These are phyloP conservation scores for Nitzschia sp. DNA, from an alignment of 108 stramenopile species.

Conservation along the genomic window DNA sequence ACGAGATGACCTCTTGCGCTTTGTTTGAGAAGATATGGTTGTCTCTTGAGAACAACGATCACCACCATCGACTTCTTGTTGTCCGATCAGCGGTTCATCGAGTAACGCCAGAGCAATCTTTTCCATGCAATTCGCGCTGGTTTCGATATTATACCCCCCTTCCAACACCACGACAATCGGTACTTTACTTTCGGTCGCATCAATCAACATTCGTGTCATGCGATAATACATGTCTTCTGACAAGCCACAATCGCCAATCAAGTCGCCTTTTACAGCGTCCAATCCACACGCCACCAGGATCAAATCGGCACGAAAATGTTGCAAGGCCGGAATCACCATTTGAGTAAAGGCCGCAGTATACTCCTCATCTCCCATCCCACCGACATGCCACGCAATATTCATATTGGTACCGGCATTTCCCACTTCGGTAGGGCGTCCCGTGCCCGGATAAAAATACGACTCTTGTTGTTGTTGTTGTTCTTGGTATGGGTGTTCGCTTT, in stretches of 20 bases:
- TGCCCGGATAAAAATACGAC: constrained; percentile 46
- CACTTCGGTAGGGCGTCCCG: constrained; percentile 46
- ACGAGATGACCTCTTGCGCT: not conserved
- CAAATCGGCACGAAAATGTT: constrained; percentile 32
- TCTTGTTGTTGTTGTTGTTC: not conserved
- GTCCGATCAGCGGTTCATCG: constrained; percentile 4
- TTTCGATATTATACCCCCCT: constrained; percentile 64
- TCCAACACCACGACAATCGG: constrained; percentile 58
- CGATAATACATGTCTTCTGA: constrained; percentile 26
- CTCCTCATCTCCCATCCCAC: constrained; percentile 38
- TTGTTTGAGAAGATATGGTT: not conserved
- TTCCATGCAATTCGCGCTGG: constrained; percentile 39
- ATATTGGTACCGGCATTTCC: constrained; percentile 48
- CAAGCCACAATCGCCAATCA: constrained; percentile 40
- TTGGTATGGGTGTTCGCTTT: no score
- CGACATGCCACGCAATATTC: constrained; percentile 43
- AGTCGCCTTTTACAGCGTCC: constrained; percentile 63
- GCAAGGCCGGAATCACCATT: constrained; percentile 41
- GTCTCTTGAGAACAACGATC: no score
- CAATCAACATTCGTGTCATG: constrained; percentile 29
- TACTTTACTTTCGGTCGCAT: constrained; percentile 8
- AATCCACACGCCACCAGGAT: constrained; percentile 59
- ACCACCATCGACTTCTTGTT: no score
- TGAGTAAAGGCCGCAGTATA: constrained; percentile 49
- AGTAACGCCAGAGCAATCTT: constrained; percentile 29